Evolutionary conservation across 305 asterid species (phyloP), one percentile per base, ranked within the genome.

Genomic region (Fraxinus angustifolia): DNA sequence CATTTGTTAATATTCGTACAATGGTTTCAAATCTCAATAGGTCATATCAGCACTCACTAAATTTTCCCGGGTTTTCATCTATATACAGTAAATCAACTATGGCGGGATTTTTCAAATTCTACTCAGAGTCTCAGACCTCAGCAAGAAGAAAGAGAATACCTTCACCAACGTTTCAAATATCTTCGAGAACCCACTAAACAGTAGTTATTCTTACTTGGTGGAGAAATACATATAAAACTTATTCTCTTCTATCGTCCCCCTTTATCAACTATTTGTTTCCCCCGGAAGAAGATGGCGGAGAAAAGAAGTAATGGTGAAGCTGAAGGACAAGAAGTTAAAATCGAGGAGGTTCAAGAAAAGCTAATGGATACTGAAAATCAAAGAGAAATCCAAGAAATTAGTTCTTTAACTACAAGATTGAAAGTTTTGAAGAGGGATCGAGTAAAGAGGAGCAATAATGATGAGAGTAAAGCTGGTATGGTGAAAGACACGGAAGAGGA

Each of bases 331-430:
- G 26, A 71, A 16, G 75, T 16, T 72, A 50, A 31, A 11, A 56
- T 80, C 62, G 6, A 8, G 42, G 33, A 71, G 71, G 26, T 50
- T 72, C 33, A 34, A 42, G 60, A 68, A 79, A 38, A 79, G 42
- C 4, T 38, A 48, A 19, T 62, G 23, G 58, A 1, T 10, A 17
- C 26, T 33, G 38, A 79, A 11, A 71, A 42, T 31, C 76, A 83
- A 11, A 76, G 40, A 30, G 84, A 56, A 53, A 35, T 48, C 72
- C 31, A 62, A 40, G 80, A 73, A 40, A 60, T 12, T 48, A 28
- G 60, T 72, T 75, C 71, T 26, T 8, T 42, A 62, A 33, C 83
- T 77, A 80, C 65, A 71, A 71, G 76, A 2, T 60, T 45, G 80
- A 34, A 48, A 19, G 12, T 11, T 5, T 21, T 3, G 77, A 72